A percentile compares a stretch with the other conserved stretches of the same genome.
Conservation (phyloP, 2,329 filamentous ascomycete species). For the Fusarium hainanense region DNA sequence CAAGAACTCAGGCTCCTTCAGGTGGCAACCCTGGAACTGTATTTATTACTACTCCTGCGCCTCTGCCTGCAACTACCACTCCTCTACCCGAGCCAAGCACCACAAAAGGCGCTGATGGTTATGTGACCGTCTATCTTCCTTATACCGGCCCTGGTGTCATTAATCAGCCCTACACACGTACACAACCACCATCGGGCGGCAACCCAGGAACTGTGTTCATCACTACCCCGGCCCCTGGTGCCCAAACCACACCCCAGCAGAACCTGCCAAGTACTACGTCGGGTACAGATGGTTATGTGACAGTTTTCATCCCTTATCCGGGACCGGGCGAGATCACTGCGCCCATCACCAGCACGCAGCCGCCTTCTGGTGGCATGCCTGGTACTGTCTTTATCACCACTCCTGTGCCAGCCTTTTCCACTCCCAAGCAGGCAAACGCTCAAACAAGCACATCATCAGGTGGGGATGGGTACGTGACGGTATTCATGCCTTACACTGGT, state of each 20-base stretch:
- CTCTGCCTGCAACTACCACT: constrained; percentile 1
- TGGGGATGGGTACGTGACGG: constrained; percentile 16
- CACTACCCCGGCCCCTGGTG: constrained; percentile 21
- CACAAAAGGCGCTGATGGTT: constrained; percentile 12
- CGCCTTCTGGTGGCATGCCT: constrained; percentile 8
- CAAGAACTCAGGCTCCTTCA: constrained; percentile 15
- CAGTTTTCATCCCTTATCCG: constrained; percentile 23
- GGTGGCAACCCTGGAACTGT: constrained; percentile 24
- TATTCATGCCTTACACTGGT: constrained; percentile 11
- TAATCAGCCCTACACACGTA: constrained; percentile 19
- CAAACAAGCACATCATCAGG: neutral
- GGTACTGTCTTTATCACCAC: constrained; percentile 25
- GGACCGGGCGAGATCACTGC: constrained; percentile 25
- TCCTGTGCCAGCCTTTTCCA: constrained; percentile 2
- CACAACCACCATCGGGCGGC: constrained; percentile 22
- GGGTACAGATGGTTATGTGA: constrained; percentile 25
- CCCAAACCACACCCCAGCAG: constrained; percentile 8
- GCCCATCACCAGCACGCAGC: constrained; percentile 18
- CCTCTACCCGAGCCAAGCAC: constrained; percentile 11
- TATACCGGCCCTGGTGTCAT: constrained; percentile 26
- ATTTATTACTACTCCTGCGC: constrained; percentile 16
- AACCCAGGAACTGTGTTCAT: constrained; percentile 30
- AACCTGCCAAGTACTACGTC: constrained; percentile 22
- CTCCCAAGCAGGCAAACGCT: constrained; percentile 4
- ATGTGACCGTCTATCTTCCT: constrained; percentile 23